Base-by-base conservation (phyloP, 2,329 filamentous ascomycete species). In the Exophiala bonariae region DNA sequence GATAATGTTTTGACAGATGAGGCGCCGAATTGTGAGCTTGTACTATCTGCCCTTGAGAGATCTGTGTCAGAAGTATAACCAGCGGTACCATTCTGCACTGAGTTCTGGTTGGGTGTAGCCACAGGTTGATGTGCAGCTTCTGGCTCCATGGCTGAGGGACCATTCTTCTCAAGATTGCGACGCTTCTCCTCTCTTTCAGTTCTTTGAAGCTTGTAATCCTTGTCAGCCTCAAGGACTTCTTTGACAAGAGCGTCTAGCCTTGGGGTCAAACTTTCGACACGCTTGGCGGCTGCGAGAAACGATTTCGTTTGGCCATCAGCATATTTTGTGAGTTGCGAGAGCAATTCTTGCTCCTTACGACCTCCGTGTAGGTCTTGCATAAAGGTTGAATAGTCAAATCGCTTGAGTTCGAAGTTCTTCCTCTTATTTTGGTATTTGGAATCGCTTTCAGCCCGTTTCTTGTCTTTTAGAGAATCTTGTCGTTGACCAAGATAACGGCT, bases 331-430 rank as follows among this genome's bases (percentile, higher is more conserved):
- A 99, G 77, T 63, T 96, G 88, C 1, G 92, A 97, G 22, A 99
- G 71, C 3, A 99, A 88, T 66, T 99, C 93, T 63, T 97, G 93
- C 61, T 99, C 93, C 66, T 97, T 99, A 54, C 93, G 85, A n/a
- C 93, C 93, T 22, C 93, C 93, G 55, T 97, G 93, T n/a, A 99
- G 77, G 72, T 99, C 93, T 62, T 97, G 92, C 88, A 99, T 95
- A 64, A 97, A 99, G 11, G 89, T 96, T 3, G 92, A 97, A 66
- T 99, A 99, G 68, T 99, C 95, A 62, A 99, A 99, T 8, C 95
- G 85, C 72, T 95, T 96, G 47, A 99, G 78, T 72, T 99, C 93
- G 62, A 99, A 99, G 59, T 90, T 96, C 35, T 89, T 85, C 57
- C 91, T 82, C 73, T 97, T 97, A 36, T 80, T 83, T 66, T 97